Percentiles rank a stretch among this genome's conserved stretches.
These are phyloP conservation scores for Cutaneotrichosporon sp. DNA, from an alignment of 1,284 basidiomycete species.

Conservation along the genomic window DNA sequence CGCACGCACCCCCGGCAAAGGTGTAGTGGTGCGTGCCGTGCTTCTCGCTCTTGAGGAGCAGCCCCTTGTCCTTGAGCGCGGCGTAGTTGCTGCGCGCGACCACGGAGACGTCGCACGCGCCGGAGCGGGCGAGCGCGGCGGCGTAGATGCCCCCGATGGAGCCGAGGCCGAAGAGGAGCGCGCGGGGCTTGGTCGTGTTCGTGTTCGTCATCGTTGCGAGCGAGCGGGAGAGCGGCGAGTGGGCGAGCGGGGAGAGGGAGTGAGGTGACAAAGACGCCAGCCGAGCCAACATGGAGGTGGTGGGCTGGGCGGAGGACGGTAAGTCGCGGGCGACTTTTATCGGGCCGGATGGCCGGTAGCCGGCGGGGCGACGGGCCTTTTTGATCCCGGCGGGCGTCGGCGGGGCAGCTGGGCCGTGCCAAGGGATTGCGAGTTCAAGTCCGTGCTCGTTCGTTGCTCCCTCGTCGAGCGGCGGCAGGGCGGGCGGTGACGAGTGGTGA, in stretches of 20 bases:
- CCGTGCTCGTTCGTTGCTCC: too few species aligned
- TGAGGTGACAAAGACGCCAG: background rate
- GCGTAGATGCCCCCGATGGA: slow-evolving; percentile 57
- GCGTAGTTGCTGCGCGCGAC: slow-evolving; percentile 57
- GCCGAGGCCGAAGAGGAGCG: slow-evolving; percentile 53
- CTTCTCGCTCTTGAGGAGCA: slow-evolving; percentile 46
- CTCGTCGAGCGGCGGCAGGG: too few species aligned
- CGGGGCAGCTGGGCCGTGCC: too few species aligned
- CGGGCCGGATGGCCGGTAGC: too few species aligned
- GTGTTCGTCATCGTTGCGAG: slow-evolving; percentile 13
- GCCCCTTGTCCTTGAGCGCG: slow-evolving; percentile 48
- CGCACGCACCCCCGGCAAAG: slow-evolving; percentile 52
- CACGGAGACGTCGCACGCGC: slow-evolving; percentile 52
- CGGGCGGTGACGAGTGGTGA: too few species aligned
- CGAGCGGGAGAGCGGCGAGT: too few species aligned
- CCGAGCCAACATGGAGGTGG: too few species aligned
- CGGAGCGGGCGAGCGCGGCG: slow-evolving; percentile 53
- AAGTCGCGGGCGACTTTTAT: too few species aligned
- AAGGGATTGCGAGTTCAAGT: too few species aligned
- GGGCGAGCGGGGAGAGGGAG: background rate
- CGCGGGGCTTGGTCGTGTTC: slow-evolving; percentile 19
- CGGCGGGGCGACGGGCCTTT: background rate
- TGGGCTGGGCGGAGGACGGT: background rate
- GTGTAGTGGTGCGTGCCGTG: slow-evolving; percentile 44
- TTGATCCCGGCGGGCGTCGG: background rate